Base-by-base conservation (phyloP, 2,329 filamentous ascomycete genomes). In the Alternaria ventricosa region DNA sequence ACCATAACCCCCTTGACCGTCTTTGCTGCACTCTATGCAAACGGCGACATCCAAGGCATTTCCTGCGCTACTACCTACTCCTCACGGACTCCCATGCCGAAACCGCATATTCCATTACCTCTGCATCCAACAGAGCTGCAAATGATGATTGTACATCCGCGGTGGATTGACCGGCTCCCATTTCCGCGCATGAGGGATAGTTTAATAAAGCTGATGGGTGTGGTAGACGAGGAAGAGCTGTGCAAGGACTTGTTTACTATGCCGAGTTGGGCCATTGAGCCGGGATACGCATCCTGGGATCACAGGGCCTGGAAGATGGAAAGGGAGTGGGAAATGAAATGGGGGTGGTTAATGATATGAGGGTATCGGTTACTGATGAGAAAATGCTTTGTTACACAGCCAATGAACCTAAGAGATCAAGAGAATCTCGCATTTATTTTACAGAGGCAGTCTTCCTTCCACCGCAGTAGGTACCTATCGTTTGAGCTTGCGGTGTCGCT, bases 151-250 rank as follows among this genome's bases (percentile, higher is more conserved):
- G 67, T 78, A 20, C 80, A 83, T 65, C 75, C 75, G 22, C 70
- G 72, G 0, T 83, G 80, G 79, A 76, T 82, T 49, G 81, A 83
- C 61, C 73, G 79, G n/a, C 78, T 82, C 28, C 80, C 80, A 1
- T 82, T 82, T 53, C 80, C 79, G 6, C 72, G 71, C 25, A 75
- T 82, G 72, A 68, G 81, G n/a, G 78, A 82, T 53, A 77, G 75
- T 51, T 60, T 82, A 49, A 82, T 83, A 43, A 53, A 50, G 25
- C 44, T 77, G 41, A 64, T 66, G 18, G 65, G 67, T 18, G 67
- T 75, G 3, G 61, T 83, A 43, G 78, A 83, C 64, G 73, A 80
- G 22, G 79, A 81, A 23, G 78, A 80, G 15, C 72, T 83, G 13
- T 28, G 80, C 28, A 58, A 59, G 10, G 79, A 81, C 61, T 25